Evolutionary conservation across 768 basidiomycete genomes (phyloP).

Genomic region (Leccinum fibrillosum): DNA sequence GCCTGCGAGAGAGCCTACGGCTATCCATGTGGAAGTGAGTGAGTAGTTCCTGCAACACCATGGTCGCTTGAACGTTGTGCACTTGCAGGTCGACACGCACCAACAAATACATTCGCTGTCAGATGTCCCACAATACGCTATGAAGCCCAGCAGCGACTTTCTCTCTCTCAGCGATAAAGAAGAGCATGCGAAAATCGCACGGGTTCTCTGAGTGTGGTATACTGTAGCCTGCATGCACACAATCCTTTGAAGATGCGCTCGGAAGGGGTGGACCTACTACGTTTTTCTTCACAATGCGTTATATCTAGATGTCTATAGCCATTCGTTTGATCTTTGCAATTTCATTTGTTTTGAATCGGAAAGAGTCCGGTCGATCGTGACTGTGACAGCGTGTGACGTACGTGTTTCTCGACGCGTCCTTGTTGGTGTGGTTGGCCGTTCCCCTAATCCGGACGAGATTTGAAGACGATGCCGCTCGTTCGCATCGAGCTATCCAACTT

Average conservation of each 20-base stretch:
- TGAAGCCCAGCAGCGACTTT: constrained; percentile 24
- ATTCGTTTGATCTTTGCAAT: constrained; percentile 5
- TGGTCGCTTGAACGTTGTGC: constrained; percentile 1
- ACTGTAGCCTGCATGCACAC: not conserved
- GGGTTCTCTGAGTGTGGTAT: constrained; percentile 10
- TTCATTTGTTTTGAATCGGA: not conserved
- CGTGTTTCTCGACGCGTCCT: constrained; percentile 25
- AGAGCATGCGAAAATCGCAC: constrained; percentile 13
- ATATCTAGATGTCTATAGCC: constrained; percentile 6
- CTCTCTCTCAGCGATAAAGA: constrained; percentile 22
- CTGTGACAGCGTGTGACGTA: constrained; percentile 23
- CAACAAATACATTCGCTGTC: constrained; percentile 23
- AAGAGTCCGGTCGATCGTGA: constrained; percentile 1
- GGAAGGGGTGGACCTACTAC: not conserved
- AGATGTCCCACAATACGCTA: constrained; percentile 21
- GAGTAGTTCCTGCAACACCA: not conserved
- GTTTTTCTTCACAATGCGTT: not conserved
- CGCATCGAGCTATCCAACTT: constrained; percentile 94
- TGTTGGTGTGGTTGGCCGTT: constrained; percentile 11
- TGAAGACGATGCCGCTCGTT: constrained; percentile 62
- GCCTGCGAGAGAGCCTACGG: constrained; percentile 14
- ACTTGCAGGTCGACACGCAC: constrained; percentile 29
- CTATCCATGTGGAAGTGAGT: constrained; percentile 35
- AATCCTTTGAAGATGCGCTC: not conserved
- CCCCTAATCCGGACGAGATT: constrained; percentile 20